Base-by-base conservation (phyloP, 2,329 filamentous ascomycete genomes). In the Botrytis sinoallii region DNA sequence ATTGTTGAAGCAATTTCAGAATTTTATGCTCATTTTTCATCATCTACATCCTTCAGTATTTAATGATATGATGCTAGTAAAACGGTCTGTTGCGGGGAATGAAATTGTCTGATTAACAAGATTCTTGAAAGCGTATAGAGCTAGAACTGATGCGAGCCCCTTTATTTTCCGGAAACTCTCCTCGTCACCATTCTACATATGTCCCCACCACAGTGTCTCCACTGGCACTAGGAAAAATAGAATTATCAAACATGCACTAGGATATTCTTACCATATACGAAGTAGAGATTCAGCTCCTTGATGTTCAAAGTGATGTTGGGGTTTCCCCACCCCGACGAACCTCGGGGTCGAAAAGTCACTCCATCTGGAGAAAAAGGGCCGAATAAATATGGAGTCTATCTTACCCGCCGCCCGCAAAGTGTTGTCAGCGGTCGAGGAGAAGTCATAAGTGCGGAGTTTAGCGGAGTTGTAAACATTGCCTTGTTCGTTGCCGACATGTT, bases 311-410 rank as follows among this genome's bases (percentile, higher is more conserved):
- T 42, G 7, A 38, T 52, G 29, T 52, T 66, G 64, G 64, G 44
- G 64, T 48, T 66, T 52, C 12, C 48, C 48, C 35, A 44, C 40
- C 22, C 35, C 25, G 68, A 61, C 55, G 55, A 44, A 70, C 68
- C n/a, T 70, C 22, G 68, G 40, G 55, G 68, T 70, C 25, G 38
- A 55, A 70, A 12, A n/a, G 35, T n/a, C 40, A 61, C 65, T 52
- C 65, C 65, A 55, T 68, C 32, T 55, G 65, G 65, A 68, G 65
- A 68, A 46, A 68, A 68, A 68, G 65, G 46, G 65, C 29, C 46
- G 65, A 55, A 68, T 68, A 40, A 32, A 32, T 40, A 55, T 55
- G 22, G 12, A 68, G 46, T 68, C 22, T 32, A n/a, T 40, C 32
- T 29, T 20, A 35, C 29, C 65, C 46, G 52, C 65, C 20, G 46